These are phyloP conservation scores for Thermomucor indicae-seudaticae DNA, from an alignment of 371 early-diverging fungal species.

Conservation along the genomic window DNA sequence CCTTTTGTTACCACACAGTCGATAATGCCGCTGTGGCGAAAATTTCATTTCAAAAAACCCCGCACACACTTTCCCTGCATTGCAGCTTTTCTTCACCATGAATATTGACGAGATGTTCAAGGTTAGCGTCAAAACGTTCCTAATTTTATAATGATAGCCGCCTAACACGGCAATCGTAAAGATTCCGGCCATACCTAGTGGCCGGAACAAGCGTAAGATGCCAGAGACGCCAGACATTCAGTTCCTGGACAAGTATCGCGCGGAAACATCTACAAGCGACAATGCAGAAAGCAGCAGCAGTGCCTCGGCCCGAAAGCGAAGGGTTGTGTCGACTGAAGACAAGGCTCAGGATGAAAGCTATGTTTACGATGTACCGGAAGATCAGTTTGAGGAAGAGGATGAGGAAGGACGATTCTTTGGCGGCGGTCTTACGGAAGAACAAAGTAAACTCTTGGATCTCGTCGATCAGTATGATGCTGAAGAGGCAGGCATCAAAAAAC, in stretches of 20 bases:
- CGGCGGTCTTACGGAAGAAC: constrained; percentile 77
- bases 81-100: no score
- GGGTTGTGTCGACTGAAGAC: constrained; percentile 32
- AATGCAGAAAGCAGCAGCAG: constrained; percentile 14
- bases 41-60: no score
- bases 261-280: constrained; percentile 15
- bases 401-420: constrained; percentile 83
- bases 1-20: no score
- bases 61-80: no score
- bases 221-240: constrained; percentile 43
- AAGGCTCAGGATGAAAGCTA: constrained; percentile 30
- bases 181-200: constrained; percentile 57
- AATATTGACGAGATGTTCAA: constrained; percentile 73
- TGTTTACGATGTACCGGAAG: constrained; percentile 16
- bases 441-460: constrained; percentile 73
- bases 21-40: no score
- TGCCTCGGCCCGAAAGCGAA: constrained; percentile 14
- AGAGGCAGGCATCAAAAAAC: constrained; percentile 32
- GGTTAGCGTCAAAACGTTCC: constrained; percentile 23
- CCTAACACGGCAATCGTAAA: constrained; percentile 7
- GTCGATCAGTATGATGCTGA: constrained; percentile 84
- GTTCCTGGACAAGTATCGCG: constrained; percentile 43
- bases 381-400: constrained; percentile 42
- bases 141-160: not conserved
- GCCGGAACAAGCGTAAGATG: constrained; percentile 60